Evolutionary conservation across 1,139 yeast genomes (phyloP).

Genomic region (Yamadazyma conglobata): DNA sequence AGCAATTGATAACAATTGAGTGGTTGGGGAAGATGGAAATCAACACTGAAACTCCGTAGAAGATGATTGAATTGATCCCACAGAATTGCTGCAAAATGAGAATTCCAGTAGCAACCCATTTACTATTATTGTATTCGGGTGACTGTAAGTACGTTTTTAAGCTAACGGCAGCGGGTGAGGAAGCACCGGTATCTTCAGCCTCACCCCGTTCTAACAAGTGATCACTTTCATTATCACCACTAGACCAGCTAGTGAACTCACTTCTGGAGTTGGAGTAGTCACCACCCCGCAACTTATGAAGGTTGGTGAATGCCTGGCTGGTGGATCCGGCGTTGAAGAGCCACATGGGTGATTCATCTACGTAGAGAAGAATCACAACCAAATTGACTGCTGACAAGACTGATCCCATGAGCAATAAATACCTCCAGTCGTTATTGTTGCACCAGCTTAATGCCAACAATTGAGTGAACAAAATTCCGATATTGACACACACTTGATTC

Average conservation of each 20-base stretch:
- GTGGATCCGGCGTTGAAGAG: constrained; percentile 38
- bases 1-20: constrained; percentile 68
- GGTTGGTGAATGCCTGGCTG: constrained; percentile 31
- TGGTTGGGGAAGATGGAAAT: constrained; percentile 64
- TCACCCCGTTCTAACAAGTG: constrained; percentile 9
- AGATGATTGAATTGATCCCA: constrained; percentile 88
- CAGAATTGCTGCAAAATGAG: constrained; percentile 88
- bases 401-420: constrained; percentile 57
- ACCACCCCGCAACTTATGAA: constrained; percentile 42
- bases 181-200: constrained; percentile 6
- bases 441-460: constrained; percentile 67
- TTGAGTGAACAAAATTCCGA: constrained; percentile 82
- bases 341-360: constrained; percentile 90
- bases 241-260: constrained; percentile 39
- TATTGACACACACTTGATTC: constrained; percentile 81
- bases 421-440: constrained; percentile 67
- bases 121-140: constrained; percentile 53
- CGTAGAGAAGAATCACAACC: constrained; percentile 35
- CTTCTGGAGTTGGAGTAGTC: constrained; percentile 32
- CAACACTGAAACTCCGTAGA: constrained; percentile 86
- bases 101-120: constrained; percentile 65
- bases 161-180: constrained; percentile 18
- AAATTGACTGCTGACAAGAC: constrained; percentile 50
- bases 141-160: constrained; percentile 46
- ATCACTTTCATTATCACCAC: constrained; percentile 14